Conservation (phyloP, 208 protist species). For the Crithidia sp. region DNA sequence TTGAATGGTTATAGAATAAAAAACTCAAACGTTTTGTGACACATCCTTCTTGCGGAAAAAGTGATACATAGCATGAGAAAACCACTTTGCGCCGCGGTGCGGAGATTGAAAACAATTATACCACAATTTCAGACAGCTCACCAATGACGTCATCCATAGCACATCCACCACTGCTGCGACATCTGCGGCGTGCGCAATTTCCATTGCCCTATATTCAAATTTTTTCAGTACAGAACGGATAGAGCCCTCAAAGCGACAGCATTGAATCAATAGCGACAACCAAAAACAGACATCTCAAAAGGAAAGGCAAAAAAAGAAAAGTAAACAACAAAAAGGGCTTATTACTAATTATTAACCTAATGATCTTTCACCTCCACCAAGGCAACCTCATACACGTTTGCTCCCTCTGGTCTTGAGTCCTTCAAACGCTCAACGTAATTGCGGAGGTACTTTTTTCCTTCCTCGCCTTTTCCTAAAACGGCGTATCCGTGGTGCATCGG, state of each 20-base stretch:
- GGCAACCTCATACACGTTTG: slow-evolving; percentile 46
- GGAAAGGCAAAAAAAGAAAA: not conserved
- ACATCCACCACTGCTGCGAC: too few species aligned
- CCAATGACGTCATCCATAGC: too few species aligned
- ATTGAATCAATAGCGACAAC: slow-evolving; percentile 1
- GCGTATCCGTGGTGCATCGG: slow-evolving; percentile 72
- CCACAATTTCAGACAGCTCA: too few species aligned
- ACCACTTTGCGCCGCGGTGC: too few species aligned
- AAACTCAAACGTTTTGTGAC: too few species aligned
- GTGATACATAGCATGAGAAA: too few species aligned
- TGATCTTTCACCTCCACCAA: slow-evolving; percentile 54
- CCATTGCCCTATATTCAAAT: too few species aligned
- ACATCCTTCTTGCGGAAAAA: too few species aligned
- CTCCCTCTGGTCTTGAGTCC: slow-evolving; percentile 30
- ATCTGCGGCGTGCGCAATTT: too few species aligned
- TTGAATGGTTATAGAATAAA: too few species aligned
- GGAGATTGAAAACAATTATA: too few species aligned
- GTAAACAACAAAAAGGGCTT: slow-evolving; percentile 14
- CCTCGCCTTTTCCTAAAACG: slow-evolving; percentile 55
- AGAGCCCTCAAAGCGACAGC: not conserved
- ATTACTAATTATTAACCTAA: slow-evolving; percentile 29
- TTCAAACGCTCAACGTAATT: slow-evolving; percentile 48
- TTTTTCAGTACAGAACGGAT: not conserved
- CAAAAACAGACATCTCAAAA: slow-evolving; percentile 8
- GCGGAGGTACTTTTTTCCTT: slow-evolving; percentile 50